Percentiles rank a stretch among this genome's conserved stretches.
Conservation (phyloP, 169 alveolate species). For the Eimeria acervulina region DNA sequence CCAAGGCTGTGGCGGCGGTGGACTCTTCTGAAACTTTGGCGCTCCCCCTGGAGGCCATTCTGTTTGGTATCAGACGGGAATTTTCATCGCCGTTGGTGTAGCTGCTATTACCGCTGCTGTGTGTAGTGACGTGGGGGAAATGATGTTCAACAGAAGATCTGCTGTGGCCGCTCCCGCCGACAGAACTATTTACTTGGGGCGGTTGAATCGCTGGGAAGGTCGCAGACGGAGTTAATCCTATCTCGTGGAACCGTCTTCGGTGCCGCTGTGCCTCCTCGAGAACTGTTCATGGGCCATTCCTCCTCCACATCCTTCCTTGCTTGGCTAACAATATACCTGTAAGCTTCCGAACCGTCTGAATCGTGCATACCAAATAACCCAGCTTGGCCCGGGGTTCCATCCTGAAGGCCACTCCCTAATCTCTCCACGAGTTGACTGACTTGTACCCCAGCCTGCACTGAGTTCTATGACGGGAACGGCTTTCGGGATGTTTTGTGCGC, state of each 20-base stretch:
- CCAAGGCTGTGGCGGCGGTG: not conserved
- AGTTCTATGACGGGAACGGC: not conserved
- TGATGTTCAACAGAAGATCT: not conserved
- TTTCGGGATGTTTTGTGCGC: not conserved
- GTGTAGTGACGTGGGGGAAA: not conserved
- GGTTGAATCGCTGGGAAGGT: not conserved
- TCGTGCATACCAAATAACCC: not conserved
- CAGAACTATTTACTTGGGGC: not conserved
- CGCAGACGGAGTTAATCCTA: not conserved
- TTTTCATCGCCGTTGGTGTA: not conserved
- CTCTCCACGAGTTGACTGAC: not conserved
- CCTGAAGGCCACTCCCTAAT: not conserved
- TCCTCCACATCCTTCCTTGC: not conserved
- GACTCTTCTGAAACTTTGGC: not conserved
- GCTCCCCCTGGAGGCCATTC: not conserved
- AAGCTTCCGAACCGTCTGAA: not conserved
- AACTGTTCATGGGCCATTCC: not conserved
- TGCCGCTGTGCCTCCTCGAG: not conserved
- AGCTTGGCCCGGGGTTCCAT: not conserved
- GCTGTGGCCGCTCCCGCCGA: not conserved
- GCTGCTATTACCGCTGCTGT: not conserved
- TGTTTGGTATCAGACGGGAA: not conserved
- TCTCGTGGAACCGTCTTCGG: not conserved
- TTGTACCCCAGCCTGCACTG: not conserved
- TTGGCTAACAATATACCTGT: not conserved